phyloP scores from a whole-genome alignment of 768 basidiomycete species.

The Termitomyces sp. region DNA sequence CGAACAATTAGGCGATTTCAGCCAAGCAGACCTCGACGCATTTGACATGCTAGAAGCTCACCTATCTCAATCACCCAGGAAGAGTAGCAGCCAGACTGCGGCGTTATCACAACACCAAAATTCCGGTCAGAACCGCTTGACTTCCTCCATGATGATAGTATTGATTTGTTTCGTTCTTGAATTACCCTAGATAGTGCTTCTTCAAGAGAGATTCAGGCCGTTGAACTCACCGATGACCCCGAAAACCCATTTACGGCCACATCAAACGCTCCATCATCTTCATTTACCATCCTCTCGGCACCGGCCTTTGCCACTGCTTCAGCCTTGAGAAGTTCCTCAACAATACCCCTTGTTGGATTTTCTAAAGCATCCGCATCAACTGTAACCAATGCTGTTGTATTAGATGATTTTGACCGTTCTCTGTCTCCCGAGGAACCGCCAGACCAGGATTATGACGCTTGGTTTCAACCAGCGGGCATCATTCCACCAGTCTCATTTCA shows the following conservation, averaged over 20 bases:
- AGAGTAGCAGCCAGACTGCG: conserved; percentile 2
- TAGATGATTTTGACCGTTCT: conserved; percentile 24
- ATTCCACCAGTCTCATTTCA: conserved; percentile 31
- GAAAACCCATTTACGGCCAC: conserved; percentile 38
- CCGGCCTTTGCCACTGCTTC: conserved; percentile 13
- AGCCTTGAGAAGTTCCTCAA: conserved; percentile 1
- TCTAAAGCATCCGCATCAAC: conserved; percentile 23
- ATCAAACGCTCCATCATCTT: not conserved
- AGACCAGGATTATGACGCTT: conserved; percentile 41
- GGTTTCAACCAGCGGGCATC: conserved; percentile 41
- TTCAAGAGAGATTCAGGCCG: not conserved
- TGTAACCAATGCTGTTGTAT: conserved; percentile 3
- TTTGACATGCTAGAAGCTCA: conserved; percentile 53
- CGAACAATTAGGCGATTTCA: conserved; percentile 44
- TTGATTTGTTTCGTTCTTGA: not conserved
- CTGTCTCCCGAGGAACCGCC: conserved; percentile 35
- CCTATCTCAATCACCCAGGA: conserved; percentile 9
- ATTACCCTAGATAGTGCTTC: not conserved
- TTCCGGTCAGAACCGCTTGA: conserved; percentile 2
- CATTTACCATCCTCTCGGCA: conserved; percentile 10
- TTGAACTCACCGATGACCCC: conserved; percentile 29
- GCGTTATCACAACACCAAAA: not conserved
- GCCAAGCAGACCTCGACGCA: conserved; percentile 51
- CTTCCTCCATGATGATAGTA: not conserved
- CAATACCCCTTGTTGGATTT: conserved; percentile 17